Percentiles rank a stretch among this genome's conserved stretches.
phyloP scores from a whole-genome alignment of 768 basidiomycete genomes.

The Cyclocybe aegerita region DNA sequence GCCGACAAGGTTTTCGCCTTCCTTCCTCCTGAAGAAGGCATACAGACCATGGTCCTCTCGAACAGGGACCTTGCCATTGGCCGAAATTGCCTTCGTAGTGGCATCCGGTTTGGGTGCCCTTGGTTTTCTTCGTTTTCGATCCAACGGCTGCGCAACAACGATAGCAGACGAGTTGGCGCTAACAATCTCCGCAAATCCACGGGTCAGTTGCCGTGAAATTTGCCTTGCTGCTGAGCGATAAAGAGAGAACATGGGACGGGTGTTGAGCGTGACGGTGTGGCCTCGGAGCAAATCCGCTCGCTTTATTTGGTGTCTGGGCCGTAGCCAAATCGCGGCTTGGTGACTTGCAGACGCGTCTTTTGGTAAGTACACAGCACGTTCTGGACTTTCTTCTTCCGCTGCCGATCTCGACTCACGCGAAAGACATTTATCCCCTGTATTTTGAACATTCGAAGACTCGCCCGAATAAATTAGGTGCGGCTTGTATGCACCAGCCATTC shows the following conservation, averaged over 20 bases:
- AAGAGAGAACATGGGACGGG: conserved; percentile 16
- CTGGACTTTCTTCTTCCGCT: too few species aligned
- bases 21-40: conserved; percentile 69
- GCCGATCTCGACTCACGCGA: too few species aligned
- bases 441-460: too few species aligned
- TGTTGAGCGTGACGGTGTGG: conserved; percentile 7
- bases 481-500: background rate
- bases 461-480: background rate
- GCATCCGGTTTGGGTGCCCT: conserved; percentile 3
- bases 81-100: conserved; percentile 5
- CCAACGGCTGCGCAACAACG: too few species aligned
- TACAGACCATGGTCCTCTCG: conserved; percentile 72
- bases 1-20: conserved; percentile 40
- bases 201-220: conserved; percentile 10
- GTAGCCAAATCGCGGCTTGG: too few species aligned
- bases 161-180: conserved; percentile 4
- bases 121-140: background rate
- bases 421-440: too few species aligned
- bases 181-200: conserved; percentile 27
- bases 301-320: background rate
- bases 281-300: conserved; percentile 5
- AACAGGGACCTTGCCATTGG: conserved; percentile 31
- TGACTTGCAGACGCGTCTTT: too few species aligned
- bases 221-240: conserved; percentile 14
- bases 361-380: too few species aligned